These are phyloP conservation scores for Acanthamoeba polyphaga DNA, from an alignment of 208 protist genomes.

Conservation along the genomic window DNA sequence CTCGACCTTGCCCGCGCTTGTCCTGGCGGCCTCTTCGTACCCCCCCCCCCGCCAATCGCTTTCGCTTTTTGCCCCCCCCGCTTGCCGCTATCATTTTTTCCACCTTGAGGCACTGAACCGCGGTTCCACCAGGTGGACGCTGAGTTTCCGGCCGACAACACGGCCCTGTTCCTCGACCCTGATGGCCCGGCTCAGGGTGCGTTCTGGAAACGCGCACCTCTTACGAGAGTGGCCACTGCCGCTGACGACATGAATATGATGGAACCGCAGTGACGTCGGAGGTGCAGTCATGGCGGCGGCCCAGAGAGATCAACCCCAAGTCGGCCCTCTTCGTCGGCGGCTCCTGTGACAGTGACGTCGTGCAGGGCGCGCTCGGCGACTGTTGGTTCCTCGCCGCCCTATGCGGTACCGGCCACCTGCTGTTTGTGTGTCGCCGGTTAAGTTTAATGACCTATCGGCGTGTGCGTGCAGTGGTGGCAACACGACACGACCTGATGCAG, in stretches of 20 bases:
- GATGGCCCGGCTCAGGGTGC: neutral
- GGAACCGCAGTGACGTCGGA: neutral
- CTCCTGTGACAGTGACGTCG: slow-evolving; percentile 53
- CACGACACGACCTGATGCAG: slow-evolving; percentile 4
- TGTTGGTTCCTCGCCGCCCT: slow-evolving; percentile 70
- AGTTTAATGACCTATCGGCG: too few species aligned
- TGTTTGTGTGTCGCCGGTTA: too few species aligned
- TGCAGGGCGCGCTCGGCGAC: slow-evolving; percentile 71
- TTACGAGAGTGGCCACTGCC: too few species aligned
- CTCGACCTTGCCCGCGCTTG: neutral
- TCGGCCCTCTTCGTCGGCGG: slow-evolving; percentile 60
- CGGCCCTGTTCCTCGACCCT: neutral
- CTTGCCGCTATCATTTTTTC: too few species aligned
- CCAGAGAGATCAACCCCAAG: slow-evolving; percentile 42
- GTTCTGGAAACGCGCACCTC: neutral
- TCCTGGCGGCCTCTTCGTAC: neutral
- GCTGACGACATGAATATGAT: too few species aligned
- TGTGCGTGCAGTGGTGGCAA: slow-evolving; percentile 70
- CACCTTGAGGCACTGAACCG: too few species aligned
- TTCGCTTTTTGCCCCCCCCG: neutral
- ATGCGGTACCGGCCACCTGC: too few species aligned
- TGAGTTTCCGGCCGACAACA: neutral
- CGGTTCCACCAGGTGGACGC: slow-evolving; percentile 5
- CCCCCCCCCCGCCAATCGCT: neutral
- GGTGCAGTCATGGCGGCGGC: slow-evolving; percentile 11